Evolutionary conservation across 116 monocot genomes (phyloP).

Genomic region (Trichopus zeylanicus): DNA sequence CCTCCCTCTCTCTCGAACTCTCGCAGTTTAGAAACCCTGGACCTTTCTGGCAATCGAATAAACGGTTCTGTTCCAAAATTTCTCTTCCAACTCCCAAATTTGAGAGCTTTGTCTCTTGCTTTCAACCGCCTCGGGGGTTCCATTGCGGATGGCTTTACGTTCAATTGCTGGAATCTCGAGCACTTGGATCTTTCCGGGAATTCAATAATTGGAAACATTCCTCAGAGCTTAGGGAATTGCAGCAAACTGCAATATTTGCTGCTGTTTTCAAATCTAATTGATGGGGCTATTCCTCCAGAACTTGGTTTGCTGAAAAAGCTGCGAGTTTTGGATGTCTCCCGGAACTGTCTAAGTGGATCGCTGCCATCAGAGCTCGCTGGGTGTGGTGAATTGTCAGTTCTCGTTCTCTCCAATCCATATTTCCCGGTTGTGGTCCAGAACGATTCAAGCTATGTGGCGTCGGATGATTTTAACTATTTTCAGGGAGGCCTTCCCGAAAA

Average conservation of each 20-base stretch:
- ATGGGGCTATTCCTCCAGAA: slow-evolving; percentile 47
- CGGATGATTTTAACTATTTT: slow-evolving; percentile 62
- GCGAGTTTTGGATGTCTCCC: slow-evolving; percentile 63
- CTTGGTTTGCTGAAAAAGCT: slow-evolving; percentile 53
- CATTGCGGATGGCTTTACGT: slow-evolving; percentile 35
- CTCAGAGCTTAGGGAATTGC: slow-evolving; percentile 64
- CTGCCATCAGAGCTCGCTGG: slow-evolving; percentile 69
- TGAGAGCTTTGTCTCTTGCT: slow-evolving; percentile 29
- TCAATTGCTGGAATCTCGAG: slow-evolving; percentile 28
- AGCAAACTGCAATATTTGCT: slow-evolving; percentile 36
- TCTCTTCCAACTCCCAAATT: slow-evolving; percentile 39
- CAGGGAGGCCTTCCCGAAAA: slow-evolving; percentile 57
- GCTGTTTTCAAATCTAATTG: slow-evolving; percentile 56
- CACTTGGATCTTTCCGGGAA: slow-evolving; percentile 56
- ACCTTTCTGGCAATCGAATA: slow-evolving; percentile 10
- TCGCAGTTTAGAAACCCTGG: background rate
- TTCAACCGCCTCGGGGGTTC: slow-evolving; percentile 35
- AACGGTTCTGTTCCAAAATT: slow-evolving; percentile 16
- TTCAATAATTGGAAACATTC: slow-evolving; percentile 39
- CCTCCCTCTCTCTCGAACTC: background rate
- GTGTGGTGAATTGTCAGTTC: slow-evolving; percentile 47
- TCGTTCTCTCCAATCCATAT: slow-evolving; percentile 57
- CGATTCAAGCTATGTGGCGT: slow-evolving; percentile 8
- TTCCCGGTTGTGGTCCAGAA: slow-evolving; percentile 16
- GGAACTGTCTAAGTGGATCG: slow-evolving; percentile 62